phyloP scores from a whole-genome alignment of 306 rosid species.

The Comarum palustre region DNA sequence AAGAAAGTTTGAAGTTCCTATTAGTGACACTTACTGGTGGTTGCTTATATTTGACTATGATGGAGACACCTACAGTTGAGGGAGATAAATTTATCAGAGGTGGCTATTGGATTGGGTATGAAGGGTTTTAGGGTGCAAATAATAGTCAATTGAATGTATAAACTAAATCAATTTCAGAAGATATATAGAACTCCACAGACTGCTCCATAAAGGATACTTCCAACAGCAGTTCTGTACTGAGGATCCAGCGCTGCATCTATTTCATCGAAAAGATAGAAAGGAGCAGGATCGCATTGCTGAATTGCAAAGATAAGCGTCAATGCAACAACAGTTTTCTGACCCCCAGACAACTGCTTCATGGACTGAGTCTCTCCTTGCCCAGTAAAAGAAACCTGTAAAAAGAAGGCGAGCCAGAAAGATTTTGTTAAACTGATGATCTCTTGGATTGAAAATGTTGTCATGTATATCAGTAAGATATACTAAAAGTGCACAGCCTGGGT shows the following conservation, averaged over 20 bases:
- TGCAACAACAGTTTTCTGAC: conserved; percentile 98
- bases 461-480: not conserved
- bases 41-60: not conserved
- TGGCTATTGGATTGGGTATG: not conserved
- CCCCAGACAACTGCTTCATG: conserved; percentile 97
- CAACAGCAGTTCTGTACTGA: conserved; percentile 95
- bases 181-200: conserved; percentile 6
- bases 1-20: not conserved
- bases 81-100: not conserved
- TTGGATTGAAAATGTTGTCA: not conserved
- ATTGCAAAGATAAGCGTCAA: conserved; percentile 95
- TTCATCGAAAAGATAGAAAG: conserved; percentile 96
- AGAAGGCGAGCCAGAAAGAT: conserved; percentile 1
- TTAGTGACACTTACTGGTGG: not conserved
- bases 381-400: conserved; percentile 83
- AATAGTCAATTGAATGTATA: not conserved
- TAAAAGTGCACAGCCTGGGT: not conserved
- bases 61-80: not conserved
- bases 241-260: conserved; percentile 99
- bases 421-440: not conserved
- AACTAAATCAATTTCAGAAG: not conserved
- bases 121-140: not conserved
- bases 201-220: conserved; percentile 69
- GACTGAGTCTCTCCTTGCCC: conserved; percentile 99
- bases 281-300: conserved; percentile 99